Base-by-base conservation (phyloP, 1,139 yeast genomes). In the Starmera stellimalicola region DNA sequence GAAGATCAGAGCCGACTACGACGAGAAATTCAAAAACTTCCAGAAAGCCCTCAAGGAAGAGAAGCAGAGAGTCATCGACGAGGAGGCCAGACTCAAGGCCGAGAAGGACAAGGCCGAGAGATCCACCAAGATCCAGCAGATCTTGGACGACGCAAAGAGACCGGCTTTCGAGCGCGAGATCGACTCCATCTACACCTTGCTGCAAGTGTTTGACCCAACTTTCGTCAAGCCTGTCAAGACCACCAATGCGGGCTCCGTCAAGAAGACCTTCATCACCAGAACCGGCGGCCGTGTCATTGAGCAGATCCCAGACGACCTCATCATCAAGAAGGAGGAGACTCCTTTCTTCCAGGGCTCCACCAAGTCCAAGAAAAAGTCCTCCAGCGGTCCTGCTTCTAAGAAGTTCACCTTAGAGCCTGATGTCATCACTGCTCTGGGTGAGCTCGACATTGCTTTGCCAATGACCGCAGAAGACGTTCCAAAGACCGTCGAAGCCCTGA, bases 151-250 rank as follows among this genome's bases (percentile, higher is more conserved):
- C 41, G 87, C 87, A 36, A 81, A 88, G 24, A 66, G 69, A 50
- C 95, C 97, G 29, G 97, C 96, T 26, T 88, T 82, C 63, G 75
- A 79, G 41, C 63, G 63, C 32, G 91, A 85, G 62, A 77, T 84
- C 50, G 69, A 67, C 48, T 66, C 79, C 41, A 83, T 91, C 52
- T 85, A 84, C 60, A 65, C 68, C 42, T 68, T 85, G 53, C 68
- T 87, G 57, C 53, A 63, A 29, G 73, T 74, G 62, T 83, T 88
- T 50, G 95, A 85, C 55, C 94, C 94, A 45, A 58, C 77, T 30
- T 80, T 76, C 58, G 81, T 71, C 45, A 79, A 73, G 61, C 80
- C 84, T 42, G 42, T 38, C 28, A 51, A 51, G 38, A 42, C 42
- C 33, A 9, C 30, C 8, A 28, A 46, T 11, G 34, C 53, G 16